phyloP scores from a whole-genome alignment of 257 asterid species.

The Agastache rugosa region DNA sequence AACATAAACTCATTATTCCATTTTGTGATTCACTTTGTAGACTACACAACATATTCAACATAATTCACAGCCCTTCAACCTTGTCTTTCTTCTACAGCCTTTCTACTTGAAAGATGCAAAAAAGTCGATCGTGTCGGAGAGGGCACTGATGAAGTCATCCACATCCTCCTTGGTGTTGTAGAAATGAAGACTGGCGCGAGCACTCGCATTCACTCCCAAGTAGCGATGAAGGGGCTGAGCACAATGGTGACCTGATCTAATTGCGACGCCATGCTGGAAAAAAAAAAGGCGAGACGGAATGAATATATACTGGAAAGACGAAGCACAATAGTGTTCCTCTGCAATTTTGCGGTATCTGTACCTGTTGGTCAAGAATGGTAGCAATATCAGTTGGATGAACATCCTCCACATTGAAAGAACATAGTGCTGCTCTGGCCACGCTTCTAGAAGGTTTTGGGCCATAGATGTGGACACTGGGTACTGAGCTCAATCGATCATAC shows the following conservation, averaged over 20 bases:
- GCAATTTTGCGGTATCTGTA: conserved; percentile 23
- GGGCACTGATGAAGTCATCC: conserved; percentile 71
- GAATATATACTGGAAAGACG: neutral
- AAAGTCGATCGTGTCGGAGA: conserved; percentile 70
- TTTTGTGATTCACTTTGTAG: neutral
- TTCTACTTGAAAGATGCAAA: conserved; percentile 60
- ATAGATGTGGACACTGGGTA: conserved; percentile 70
- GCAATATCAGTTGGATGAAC: conserved; percentile 90
- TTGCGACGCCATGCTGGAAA: conserved; percentile 80
- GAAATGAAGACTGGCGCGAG: conserved; percentile 92
- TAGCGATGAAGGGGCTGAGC: conserved; percentile 93
- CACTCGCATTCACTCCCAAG: conserved; percentile 81
- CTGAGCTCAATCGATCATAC: conserved; percentile 55
- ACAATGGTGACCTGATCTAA: conserved; percentile 96
- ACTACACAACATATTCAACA: neutral
- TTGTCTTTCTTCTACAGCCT: neutral
- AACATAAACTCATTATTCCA: neutral
- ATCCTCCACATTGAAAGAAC: conserved; percentile 87
- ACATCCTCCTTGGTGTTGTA: conserved; percentile 94
- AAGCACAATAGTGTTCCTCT: neutral
- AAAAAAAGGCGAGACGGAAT: conserved; percentile 1
- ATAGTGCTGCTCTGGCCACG: conserved; percentile 75
- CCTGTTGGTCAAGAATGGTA: conserved; percentile 89
- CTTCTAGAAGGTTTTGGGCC: conserved; percentile 84
- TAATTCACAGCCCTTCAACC: neutral